Conservation (phyloP, 805 yeast genomes). For the Suhomyces xylopsoci region DNA sequence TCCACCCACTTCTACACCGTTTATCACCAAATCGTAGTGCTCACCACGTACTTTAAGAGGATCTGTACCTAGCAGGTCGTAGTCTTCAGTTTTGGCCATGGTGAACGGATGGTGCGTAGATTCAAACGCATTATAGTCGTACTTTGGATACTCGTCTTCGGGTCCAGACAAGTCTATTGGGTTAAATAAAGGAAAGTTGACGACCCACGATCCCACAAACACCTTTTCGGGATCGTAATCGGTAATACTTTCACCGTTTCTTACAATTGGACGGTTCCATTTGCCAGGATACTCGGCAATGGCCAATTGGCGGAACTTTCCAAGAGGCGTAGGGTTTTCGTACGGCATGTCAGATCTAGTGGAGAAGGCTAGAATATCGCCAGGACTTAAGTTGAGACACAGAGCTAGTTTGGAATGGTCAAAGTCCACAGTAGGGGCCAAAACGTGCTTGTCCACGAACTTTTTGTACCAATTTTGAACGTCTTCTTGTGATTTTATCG, state of each 20-base stretch:
- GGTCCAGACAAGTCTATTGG: constrained; percentile 51
- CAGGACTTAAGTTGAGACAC: constrained; percentile 47
- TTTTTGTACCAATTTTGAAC: constrained; percentile 43
- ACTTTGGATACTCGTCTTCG: constrained; percentile 53
- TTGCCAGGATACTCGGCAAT: constrained; percentile 50
- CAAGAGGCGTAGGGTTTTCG: constrained; percentile 95
- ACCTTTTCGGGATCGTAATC: constrained; percentile 27
- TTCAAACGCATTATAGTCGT: constrained; percentile 45
- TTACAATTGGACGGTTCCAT: constrained; percentile 43
- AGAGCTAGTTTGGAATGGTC: constrained; percentile 14
- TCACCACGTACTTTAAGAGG: constrained; percentile 78
- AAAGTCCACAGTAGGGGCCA: constrained; percentile 15
- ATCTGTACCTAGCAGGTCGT: constrained; percentile 46
- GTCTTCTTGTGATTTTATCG: constrained; percentile 44
- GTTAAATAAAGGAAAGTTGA: constrained; percentile 87
- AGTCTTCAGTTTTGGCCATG: constrained; percentile 76
- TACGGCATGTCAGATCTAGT: constrained; percentile 68
- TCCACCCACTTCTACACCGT: constrained; percentile 96
- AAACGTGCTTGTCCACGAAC: constrained; percentile 28
- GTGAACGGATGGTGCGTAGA: constrained; percentile 98
- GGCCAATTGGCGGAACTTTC: constrained; percentile 75
- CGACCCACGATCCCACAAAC: constrained; percentile 77
- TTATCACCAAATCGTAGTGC: constrained; percentile 90
- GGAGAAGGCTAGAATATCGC: constrained; percentile 77
- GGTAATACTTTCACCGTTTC: constrained; percentile 9